Base-by-base conservation (phyloP, 192 early-diverging fungal species). In the Allomyces javanicus region DNA sequence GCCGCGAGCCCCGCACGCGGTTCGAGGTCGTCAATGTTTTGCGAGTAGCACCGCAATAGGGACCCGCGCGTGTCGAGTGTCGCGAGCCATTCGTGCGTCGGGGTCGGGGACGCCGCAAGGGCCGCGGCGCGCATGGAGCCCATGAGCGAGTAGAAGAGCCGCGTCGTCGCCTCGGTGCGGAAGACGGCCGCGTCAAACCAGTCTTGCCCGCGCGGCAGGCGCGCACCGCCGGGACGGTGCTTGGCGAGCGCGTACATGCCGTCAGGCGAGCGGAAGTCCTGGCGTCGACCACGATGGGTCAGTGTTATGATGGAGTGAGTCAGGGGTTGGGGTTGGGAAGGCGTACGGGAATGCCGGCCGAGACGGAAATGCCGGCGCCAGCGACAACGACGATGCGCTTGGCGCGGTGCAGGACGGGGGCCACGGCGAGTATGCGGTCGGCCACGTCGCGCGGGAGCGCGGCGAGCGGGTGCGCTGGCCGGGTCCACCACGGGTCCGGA, bases 21-120 rank as follows among this genome's bases (percentile, higher is more conserved):
- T 69, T 98, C 94, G 14, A 98, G 76, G 69, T 87, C 86, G 69
- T 98, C 96, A 67, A 96, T 96, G 74, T 98, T 98, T 76, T 94
- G 95, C 12, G 96, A 96, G 65, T 98, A 98, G 73, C 90, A 92
- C 9, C 96, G 76, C 24, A 93, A 66, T 7, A 98, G 80, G 73
- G 90, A 87, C 21, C 87, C 85, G 10, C 74, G 71, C 24, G 87
- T 81, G n/a, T 87, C 79, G 3, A 98, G 72, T 55, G 77, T 70
- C 64, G 86, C 86, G 67, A 98, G 83, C 69, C 95, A 96, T 44
- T 75, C 67, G 72, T 98, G 96, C 6, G 94, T 90, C 0, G 82
- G 85, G 5, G 96, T 93, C 24, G 83, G 79, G 25, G 74, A 72
- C 4, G 94, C 94, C 62, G 81, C 78, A 63, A 80, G 77, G 25